These are phyloP conservation scores for Xanthoparmelia taractica DNA, from an alignment of 495 filamentous ascomycete species.

Conservation along the genomic window DNA sequence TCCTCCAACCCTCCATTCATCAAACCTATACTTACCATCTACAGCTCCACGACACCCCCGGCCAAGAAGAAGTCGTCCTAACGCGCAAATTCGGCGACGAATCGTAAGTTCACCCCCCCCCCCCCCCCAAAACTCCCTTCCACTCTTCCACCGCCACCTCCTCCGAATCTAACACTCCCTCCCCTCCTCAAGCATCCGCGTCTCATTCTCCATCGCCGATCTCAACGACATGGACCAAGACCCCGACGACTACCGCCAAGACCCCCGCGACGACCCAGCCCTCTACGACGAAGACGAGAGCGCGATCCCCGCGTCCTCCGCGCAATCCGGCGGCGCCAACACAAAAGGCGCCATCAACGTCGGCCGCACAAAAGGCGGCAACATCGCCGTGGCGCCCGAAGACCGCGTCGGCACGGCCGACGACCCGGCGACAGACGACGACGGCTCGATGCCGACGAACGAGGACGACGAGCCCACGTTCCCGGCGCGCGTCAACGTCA, in stretches of 20 bases:
- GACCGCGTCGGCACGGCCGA: slow-evolving; percentile 48
- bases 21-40: slow-evolving; percentile 4
- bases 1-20: not conserved
- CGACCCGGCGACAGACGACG: slow-evolving; percentile 41
- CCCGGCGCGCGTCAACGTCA: slow-evolving; percentile 76
- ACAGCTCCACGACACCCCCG: slow-evolving; percentile 66
- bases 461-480: slow-evolving; percentile 53
- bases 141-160: slow-evolving; percentile 24
- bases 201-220: slow-evolving; percentile 90
- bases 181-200: slow-evolving; percentile 60
- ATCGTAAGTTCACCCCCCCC: slow-evolving; percentile 48
- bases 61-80: slow-evolving; percentile 80
- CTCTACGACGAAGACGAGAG: slow-evolving; percentile 40
- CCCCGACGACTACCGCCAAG: slow-evolving; percentile 38
- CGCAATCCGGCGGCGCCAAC: slow-evolving; percentile 46
- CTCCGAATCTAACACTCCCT: slow-evolving; percentile 16
- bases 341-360: slow-evolving; percentile 49
- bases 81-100: slow-evolving; percentile 80
- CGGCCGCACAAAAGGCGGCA: slow-evolving; percentile 40
- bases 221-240: slow-evolving; percentile 65
- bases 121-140: too few relatives aligned
- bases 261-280: slow-evolving; percentile 33
- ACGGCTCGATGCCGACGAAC: slow-evolving; percentile 30
- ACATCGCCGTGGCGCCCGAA: slow-evolving; percentile 49
- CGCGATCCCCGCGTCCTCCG: slow-evolving; percentile 38